These are phyloP conservation scores for Pneumocystis carinii DNA, from an alignment of 1,139 yeast species.

Conservation along the genomic window DNA sequence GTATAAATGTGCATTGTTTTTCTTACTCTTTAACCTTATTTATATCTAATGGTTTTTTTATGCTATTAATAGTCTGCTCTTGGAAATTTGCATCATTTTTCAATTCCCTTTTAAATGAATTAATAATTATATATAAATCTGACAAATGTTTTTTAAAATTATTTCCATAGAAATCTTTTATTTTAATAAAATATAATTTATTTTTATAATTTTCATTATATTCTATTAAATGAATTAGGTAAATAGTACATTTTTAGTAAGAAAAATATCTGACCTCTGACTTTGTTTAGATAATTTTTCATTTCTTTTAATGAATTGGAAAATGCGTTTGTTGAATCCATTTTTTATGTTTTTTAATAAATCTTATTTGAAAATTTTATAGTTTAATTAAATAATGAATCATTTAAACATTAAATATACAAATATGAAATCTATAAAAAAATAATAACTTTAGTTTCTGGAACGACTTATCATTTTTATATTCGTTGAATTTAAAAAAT, in stretches of 20 bases:
- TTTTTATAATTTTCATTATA: not conserved
- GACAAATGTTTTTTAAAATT: not conserved
- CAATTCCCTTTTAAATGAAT: not conserved
- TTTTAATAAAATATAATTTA: not conserved
- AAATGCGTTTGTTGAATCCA: not conserved
- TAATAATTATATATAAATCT: not conserved
- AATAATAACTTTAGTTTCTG: not conserved
- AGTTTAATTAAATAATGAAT: not conserved
- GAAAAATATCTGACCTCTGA: not conserved
- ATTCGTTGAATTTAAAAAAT: not conserved
- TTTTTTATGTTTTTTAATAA: not conserved
- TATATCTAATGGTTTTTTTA: not conserved
- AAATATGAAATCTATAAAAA: not conserved
- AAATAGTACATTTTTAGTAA: not conserved
- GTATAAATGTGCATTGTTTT: not conserved
- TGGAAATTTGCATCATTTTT: not conserved
- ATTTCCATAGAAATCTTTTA: not conserved
- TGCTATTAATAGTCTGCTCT: not conserved
- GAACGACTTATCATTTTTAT: not conserved
- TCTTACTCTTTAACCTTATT: not conserved
- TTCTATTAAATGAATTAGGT: not conserved
- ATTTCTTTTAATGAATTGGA: not conserved
- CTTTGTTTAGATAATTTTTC: not conserved
- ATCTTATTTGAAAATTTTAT: not conserved
- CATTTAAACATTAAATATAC: not conserved